Percentiles rank a stretch among this genome's conserved stretches.
These are phyloP conservation scores for Colletotrichum noveboracense DNA, from an alignment of 2,329 filamentous ascomycete genomes.

Conservation along the genomic window DNA sequence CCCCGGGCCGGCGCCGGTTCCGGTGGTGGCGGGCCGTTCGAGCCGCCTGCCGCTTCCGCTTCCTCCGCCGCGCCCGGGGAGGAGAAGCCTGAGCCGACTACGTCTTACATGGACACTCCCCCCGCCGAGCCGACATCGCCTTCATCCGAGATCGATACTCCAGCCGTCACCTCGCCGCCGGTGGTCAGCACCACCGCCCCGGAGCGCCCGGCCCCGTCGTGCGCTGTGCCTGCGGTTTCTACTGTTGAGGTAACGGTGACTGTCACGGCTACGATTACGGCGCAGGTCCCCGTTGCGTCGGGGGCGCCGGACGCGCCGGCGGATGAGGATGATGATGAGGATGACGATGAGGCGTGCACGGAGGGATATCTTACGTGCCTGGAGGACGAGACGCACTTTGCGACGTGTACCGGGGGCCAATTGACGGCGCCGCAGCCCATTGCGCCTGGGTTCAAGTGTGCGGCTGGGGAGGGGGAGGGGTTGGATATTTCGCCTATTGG, in stretches of 20 bases:
- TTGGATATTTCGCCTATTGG: constrained; percentile 4
- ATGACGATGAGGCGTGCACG: not conserved
- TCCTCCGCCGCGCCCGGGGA: not conserved
- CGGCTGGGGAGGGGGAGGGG: not conserved
- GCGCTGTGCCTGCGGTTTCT: not conserved
- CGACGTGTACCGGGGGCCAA: constrained; percentile 14
- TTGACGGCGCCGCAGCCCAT: constrained; percentile 10
- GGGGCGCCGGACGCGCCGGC: not conserved
- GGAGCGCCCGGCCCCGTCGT: not conserved
- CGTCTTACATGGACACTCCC: not conserved
- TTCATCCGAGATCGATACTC: not conserved
- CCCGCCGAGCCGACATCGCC: not conserved
- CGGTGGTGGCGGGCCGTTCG: not conserved
- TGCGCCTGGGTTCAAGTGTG: constrained; percentile 13
- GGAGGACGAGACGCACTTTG: constrained; percentile 2
- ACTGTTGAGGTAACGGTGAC: constrained; percentile 24
- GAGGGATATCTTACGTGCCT: constrained; percentile 8
- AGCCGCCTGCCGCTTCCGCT: not conserved
- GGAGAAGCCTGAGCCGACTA: not conserved
- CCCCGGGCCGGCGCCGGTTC: not conserved
- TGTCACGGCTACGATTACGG: not conserved
- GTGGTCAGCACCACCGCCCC: not conserved
- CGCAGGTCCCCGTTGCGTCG: not conserved
- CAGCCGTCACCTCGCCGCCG: not conserved
- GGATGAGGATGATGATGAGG: not conserved